A percentile compares a stretch with the other conserved stretches of the same genome.
Evolutionary conservation across 768 basidiomycete genomes (phyloP).

Genomic region (Hirschioporus abietinus): DNA sequence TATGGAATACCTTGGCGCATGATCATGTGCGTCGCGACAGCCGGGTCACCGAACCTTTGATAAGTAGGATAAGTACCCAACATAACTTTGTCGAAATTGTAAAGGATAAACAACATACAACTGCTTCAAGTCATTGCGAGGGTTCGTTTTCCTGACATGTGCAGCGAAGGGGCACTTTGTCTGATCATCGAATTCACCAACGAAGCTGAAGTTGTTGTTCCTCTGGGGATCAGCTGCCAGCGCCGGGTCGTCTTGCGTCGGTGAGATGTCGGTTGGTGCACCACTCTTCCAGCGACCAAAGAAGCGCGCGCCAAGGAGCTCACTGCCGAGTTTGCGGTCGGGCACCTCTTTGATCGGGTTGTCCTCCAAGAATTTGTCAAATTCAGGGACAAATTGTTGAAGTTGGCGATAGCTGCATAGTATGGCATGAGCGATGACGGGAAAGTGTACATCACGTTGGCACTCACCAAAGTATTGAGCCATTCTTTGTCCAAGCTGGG

Average conservation of each 20-base stretch:
- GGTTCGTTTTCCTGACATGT: constrained; percentile 25
- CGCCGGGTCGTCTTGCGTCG: constrained; percentile 20
- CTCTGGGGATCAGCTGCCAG: constrained; percentile 22
- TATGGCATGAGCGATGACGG: constrained; percentile 4
- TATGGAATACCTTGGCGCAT: constrained; percentile 46
- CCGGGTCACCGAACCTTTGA: not conserved
- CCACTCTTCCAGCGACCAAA: constrained; percentile 31
- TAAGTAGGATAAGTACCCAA: not conserved
- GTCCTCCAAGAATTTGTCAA: constrained; percentile 22
- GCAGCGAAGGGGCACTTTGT: constrained; percentile 28
- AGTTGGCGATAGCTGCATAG: constrained; percentile 24
- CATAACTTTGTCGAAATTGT: not conserved
- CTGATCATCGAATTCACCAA: constrained; percentile 19
- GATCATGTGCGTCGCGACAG: constrained; percentile 28
- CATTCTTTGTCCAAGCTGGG: constrained; percentile 26
- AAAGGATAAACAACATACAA: not conserved
- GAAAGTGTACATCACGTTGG: not conserved
- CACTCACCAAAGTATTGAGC: constrained; percentile 22
- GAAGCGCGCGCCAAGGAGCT: constrained; percentile 28
- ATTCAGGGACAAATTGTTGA: constrained; percentile 30
- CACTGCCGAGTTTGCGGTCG: constrained; percentile 15
- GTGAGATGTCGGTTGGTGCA: constrained; percentile 24
- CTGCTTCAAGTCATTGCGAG: constrained; percentile 22
- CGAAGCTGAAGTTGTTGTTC: constrained; percentile 26
- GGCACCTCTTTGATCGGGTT: constrained; percentile 18